Conservation (phyloP, 768 basidiomycete genomes). For the Obba rivulosa region DNA sequence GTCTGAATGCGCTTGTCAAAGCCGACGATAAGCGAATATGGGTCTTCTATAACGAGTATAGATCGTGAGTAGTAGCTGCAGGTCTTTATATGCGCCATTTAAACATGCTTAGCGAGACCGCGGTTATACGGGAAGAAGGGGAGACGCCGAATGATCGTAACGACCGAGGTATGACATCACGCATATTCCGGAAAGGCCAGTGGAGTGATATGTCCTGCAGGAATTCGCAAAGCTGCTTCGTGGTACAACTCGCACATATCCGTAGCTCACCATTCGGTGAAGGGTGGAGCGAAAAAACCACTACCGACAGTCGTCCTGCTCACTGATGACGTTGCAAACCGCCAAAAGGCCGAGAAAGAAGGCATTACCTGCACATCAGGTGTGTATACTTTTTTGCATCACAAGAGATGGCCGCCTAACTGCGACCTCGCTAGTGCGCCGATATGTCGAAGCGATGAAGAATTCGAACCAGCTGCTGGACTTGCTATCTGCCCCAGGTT, state of each 20-base stretch:
- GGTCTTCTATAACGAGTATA: slow-evolving; percentile 85
- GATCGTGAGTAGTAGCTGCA: slow-evolving; percentile 49
- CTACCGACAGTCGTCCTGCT: slow-evolving; percentile 70
- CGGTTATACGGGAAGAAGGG: slow-evolving; percentile 66
- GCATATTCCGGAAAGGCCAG: not conserved
- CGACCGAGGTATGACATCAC: slow-evolving; percentile 66
- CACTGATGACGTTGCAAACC: slow-evolving; percentile 86
- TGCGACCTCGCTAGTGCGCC: slow-evolving; percentile 50
- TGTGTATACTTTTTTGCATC: slow-evolving; percentile 21
- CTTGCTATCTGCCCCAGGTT: slow-evolving; percentile 65
- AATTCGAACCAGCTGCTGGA: slow-evolving; percentile 69
- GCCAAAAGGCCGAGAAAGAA: slow-evolving; percentile 64
- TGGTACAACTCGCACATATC: slow-evolving; percentile 83
- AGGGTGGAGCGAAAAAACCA: slow-evolving; percentile 39
- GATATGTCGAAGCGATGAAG: slow-evolving; percentile 75
- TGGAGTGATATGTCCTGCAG: slow-evolving; percentile 33
- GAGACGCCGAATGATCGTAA: slow-evolving; percentile 93
- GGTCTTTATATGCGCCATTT: not conserved
- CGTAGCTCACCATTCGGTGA: slow-evolving; percentile 44
- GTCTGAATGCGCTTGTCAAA: slow-evolving; percentile 78
- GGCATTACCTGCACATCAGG: slow-evolving; percentile 62
- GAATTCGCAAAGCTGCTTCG: slow-evolving; percentile 79
- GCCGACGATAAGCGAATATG: slow-evolving; percentile 83
- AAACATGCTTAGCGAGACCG: slow-evolving; percentile 57
- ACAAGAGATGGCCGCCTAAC: not conserved